Evolutionary conservation across 2,329 filamentous ascomycete species (phyloP).

Genomic region (Aspergillus candidus): DNA sequence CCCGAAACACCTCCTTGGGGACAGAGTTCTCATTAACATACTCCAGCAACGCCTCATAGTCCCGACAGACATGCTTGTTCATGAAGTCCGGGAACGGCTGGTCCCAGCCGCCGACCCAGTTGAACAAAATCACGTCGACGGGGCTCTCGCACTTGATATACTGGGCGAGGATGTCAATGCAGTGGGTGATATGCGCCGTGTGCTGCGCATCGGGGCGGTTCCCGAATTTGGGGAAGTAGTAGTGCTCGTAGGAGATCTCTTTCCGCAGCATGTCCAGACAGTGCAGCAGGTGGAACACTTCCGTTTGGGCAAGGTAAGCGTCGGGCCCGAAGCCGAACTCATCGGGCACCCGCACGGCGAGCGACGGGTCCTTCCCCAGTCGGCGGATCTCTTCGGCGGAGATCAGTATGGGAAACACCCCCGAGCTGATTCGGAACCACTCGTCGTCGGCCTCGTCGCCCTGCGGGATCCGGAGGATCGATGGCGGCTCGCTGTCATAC

Average conservation of each 20-base stretch:
- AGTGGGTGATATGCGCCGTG: neutral
- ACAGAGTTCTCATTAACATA: constrained; percentile 3
- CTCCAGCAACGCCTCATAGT: constrained; percentile 2
- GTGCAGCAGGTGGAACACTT: constrained; percentile 4
- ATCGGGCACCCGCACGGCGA: constrained; percentile 1
- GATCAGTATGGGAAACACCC: constrained; percentile 2
- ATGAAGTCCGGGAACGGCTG: constrained; percentile 2
- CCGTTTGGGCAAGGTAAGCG: constrained; percentile 1
- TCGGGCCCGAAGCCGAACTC: constrained; percentile 1
- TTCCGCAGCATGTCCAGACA: constrained; percentile 3
- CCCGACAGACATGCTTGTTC: constrained; percentile 3
- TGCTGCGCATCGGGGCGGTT: neutral
- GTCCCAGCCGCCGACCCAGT: constrained; percentile 1
- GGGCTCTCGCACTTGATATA: neutral
- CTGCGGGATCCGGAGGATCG: neutral
- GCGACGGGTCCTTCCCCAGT: constrained; percentile 15
- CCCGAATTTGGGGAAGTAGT: neutral
- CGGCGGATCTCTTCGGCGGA: constrained; percentile 17
- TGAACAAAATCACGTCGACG: neutral
- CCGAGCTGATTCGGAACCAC: constrained; percentile 1
- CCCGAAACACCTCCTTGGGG: neutral
- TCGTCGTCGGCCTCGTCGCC: constrained; percentile 1
- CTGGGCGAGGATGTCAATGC: constrained; percentile 3
- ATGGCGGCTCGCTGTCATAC: constrained; percentile 1
- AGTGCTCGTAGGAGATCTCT: constrained; percentile 3